Base-by-base conservation (phyloP, 768 basidiomycete species). In the Pleurotus sapidus region DNA sequence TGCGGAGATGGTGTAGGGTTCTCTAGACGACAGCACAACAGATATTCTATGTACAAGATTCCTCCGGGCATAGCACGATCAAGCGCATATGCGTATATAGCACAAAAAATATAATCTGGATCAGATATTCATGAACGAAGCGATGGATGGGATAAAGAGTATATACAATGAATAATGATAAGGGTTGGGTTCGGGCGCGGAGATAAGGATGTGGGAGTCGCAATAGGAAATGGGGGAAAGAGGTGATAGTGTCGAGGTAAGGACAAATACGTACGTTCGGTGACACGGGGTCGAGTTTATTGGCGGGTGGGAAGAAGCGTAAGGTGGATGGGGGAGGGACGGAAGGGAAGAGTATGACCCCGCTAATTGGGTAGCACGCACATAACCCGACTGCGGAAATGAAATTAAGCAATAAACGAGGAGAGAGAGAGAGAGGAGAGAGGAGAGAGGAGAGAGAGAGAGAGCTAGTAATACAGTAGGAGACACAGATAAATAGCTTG, bases 91-190 rank as follows among this genome's bases (percentile, higher is more conserved):
- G 15, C 15, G n/a, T 50, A 54, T 25, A 54, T 15, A 25, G 37
- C 25, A 51, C 25, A 25, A 30, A 24, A 24, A 51, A 30, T 39
- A 30, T 25, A 34, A 34, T 34, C 30, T 34, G 30, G 11, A 38
- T 30, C 25, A 51, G 25, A 30, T 48, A 51, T 38, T 34, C 30
- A 34, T 40, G 51, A 54, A 54, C 51, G 51, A 54, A 54, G 51
- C 18, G 39, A 20, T n/a, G 23, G 34, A 23, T 48, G 23, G 51
- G 51, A 54, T 39, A 24, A 54, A 54, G 24, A n/a, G 51, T 54
- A 54, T 54, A 54, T 54, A 54, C 51, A 54, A 18, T 42, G 51
- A 54, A 54, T 54, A 54, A 40, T 42, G 51, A 54, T 54, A 54
- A 11, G 51, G 39, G 30, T 27, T 15, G 43, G 43, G 8, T 45